Conservation (phyloP, 441 rosid genomes). For the Gossypium aridum region DNA sequence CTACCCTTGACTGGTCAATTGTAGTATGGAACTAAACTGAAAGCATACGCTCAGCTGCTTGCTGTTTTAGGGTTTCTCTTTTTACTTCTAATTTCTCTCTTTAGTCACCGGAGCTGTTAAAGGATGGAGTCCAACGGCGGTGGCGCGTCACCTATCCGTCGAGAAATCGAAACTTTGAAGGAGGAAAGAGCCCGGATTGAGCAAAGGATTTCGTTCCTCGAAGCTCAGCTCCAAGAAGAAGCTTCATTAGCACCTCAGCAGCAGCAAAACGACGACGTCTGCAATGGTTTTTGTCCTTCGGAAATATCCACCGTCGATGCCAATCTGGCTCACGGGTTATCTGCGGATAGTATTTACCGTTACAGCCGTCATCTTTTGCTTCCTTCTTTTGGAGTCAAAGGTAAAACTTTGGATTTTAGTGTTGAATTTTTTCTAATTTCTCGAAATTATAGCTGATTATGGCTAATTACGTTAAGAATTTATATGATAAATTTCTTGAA, state of each 20-base stretch:
- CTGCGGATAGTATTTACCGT: slow-evolving; percentile 66
- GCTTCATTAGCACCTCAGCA: not conserved
- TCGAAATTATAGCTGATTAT: not conserved
- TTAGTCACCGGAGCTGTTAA: not conserved
- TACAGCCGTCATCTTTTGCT: slow-evolving; percentile 91
- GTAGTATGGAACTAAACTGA: not conserved
- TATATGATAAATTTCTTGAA: not conserved
- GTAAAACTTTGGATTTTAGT: slow-evolving; percentile 21
- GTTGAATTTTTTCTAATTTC: not conserved
- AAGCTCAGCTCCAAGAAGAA: slow-evolving; percentile 51
- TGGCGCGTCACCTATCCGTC: slow-evolving; percentile 28
- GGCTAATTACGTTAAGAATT: not conserved
- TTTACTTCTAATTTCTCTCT: not conserved
- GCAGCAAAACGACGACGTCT: slow-evolving; percentile 19
- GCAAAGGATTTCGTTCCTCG: slow-evolving; percentile 50
- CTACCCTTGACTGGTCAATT: not conserved
- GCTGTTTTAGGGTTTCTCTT: not conserved
- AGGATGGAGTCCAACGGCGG: slow-evolving; percentile 39
- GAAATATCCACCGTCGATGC: slow-evolving; percentile 17
- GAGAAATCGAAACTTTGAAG: slow-evolving; percentile 49
- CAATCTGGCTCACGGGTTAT: slow-evolving; percentile 39
- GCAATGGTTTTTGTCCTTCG: slow-evolving; percentile 27
- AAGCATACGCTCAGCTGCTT: not conserved
- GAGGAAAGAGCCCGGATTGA: slow-evolving; percentile 48
- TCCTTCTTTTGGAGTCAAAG: slow-evolving; percentile 86